Conservation (phyloP, 306 rosid species). For the Benincasa hispida region DNA sequence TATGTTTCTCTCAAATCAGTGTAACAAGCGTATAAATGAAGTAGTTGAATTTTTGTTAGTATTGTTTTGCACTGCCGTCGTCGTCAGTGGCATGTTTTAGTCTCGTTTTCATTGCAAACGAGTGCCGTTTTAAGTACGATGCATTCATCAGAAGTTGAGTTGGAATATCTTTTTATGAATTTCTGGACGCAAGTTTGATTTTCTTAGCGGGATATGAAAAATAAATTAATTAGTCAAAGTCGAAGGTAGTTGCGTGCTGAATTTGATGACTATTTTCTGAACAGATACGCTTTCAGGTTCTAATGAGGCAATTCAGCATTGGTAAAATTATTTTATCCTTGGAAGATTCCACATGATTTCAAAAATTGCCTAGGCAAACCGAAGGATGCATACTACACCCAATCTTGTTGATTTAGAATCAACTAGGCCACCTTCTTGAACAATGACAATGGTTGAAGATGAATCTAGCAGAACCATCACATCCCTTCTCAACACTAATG, state of each 20-base stretch:
- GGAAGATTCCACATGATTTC: conserved; percentile 2
- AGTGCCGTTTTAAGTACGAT: background rate
- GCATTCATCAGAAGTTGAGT: background rate
- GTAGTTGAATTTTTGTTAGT: background rate
- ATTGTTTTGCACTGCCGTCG: background rate
- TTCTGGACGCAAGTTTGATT: background rate
- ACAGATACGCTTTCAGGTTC: background rate
- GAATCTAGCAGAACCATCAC: background rate
- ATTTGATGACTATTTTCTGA: background rate
- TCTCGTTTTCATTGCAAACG: background rate
- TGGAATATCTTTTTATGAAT: background rate
- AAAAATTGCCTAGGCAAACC: background rate
- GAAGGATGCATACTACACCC: background rate
- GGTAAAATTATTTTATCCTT: background rate
- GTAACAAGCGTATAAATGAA: background rate
- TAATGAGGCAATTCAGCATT: background rate
- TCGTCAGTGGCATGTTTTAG: background rate
- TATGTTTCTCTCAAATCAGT: background rate
- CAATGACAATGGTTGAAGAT: background rate
- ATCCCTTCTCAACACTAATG: conserved; percentile 1
- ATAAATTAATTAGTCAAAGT: background rate
- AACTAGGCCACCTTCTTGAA: background rate
- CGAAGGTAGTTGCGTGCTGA: background rate
- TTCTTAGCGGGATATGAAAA: background rate
- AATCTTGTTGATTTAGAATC: background rate